Percentiles rank a stretch among this genome's conserved stretches.
Conservation (phyloP, 2,329 filamentous ascomycete species). For the Fusarium fujikuroi region DNA sequence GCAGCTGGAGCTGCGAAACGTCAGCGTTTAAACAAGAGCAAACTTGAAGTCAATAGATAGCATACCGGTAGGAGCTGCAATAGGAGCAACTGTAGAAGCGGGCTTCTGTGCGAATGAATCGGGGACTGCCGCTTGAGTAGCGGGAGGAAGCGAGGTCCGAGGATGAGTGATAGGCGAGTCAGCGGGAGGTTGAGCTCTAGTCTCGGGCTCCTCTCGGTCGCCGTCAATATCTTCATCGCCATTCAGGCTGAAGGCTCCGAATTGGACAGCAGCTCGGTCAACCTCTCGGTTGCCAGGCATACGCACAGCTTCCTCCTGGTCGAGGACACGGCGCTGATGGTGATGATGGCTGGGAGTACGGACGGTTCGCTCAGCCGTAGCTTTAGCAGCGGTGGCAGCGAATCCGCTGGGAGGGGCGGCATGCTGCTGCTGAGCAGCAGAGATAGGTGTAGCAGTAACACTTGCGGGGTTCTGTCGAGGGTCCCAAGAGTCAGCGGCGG, state of each 20-base stretch:
- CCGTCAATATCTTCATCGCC: slow-evolving; percentile 91
- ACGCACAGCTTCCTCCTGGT: slow-evolving; percentile 97
- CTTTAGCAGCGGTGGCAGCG: slow-evolving; percentile 84
- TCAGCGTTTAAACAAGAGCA: slow-evolving; percentile 17
- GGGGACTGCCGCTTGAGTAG: slow-evolving; percentile 64
- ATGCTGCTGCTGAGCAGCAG: slow-evolving; percentile 71
- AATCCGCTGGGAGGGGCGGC: slow-evolving; percentile 72
- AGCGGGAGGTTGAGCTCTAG: slow-evolving; percentile 89
- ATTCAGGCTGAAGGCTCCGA: slow-evolving; percentile 92
- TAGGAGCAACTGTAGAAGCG: slow-evolving; percentile 56
- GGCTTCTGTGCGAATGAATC: slow-evolving; percentile 69
- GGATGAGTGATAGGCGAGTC: slow-evolving; percentile 90
- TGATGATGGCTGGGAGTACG: slow-evolving; percentile 76
- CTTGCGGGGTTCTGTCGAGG: slow-evolving; percentile 69
- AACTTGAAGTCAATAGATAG: neutral
- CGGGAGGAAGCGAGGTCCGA: slow-evolving; percentile 86
- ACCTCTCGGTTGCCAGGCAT: slow-evolving; percentile 98
- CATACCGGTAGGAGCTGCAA: slow-evolving; percentile 51
- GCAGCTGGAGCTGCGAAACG: slow-evolving; percentile 32
- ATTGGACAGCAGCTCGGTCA: slow-evolving; percentile 92
- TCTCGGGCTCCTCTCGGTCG: slow-evolving; percentile 94
- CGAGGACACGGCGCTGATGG: slow-evolving; percentile 82
- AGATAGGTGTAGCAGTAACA: slow-evolving; percentile 73
- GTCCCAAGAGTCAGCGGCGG: slow-evolving; percentile 86
- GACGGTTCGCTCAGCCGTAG: slow-evolving; percentile 68